A percentile compares a stretch with the other conserved stretches of the same genome.
These are phyloP conservation scores for Delonix regia DNA, from an alignment of 306 rosid species.

Conservation along the genomic window DNA sequence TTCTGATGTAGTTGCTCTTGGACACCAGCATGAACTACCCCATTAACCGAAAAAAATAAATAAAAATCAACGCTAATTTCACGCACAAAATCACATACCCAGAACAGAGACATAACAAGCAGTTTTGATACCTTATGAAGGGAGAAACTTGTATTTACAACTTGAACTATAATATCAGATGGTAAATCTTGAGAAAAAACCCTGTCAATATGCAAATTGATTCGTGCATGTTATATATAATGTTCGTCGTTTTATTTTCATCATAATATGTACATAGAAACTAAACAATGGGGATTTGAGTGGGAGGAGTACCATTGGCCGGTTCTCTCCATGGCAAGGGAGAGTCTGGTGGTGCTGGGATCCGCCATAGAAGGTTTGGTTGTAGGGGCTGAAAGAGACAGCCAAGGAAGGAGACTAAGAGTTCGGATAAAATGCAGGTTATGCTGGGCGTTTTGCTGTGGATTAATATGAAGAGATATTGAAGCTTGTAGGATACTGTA, in stretches of 20 bases:
- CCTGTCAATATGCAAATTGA: slow-evolving; percentile 44
- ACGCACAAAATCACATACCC: background rate
- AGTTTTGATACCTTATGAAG: slow-evolving; percentile 70
- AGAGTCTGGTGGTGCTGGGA: slow-evolving; percentile 48
- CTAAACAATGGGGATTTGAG: background rate
- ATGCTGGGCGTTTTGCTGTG: slow-evolving; percentile 16
- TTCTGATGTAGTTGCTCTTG: slow-evolving; percentile 80
- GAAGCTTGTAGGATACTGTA: slow-evolving; percentile 8
- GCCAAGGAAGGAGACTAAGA: slow-evolving; percentile 13
- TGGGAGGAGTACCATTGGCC: slow-evolving; percentile 72
- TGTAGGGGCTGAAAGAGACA: slow-evolving; percentile 24
- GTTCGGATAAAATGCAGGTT: background rate
- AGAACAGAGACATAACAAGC: background rate
- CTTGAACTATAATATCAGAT: slow-evolving; percentile 61
- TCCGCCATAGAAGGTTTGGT: slow-evolving; percentile 49
- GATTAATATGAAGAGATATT: slow-evolving; percentile 30
- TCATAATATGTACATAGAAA: background rate
- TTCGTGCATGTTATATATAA: background rate
- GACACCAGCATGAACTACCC: slow-evolving; percentile 81
- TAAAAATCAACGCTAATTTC: background rate
- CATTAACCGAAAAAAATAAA: too few relatives aligned
- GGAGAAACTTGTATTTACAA: slow-evolving; percentile 68
- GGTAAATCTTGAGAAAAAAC: slow-evolving; percentile 80
- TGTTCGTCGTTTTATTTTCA: background rate
- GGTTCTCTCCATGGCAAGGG: slow-evolving; percentile 93